phyloP scores from a whole-genome alignment of 306 rosid genomes.

The Potentilla sterilis region DNA sequence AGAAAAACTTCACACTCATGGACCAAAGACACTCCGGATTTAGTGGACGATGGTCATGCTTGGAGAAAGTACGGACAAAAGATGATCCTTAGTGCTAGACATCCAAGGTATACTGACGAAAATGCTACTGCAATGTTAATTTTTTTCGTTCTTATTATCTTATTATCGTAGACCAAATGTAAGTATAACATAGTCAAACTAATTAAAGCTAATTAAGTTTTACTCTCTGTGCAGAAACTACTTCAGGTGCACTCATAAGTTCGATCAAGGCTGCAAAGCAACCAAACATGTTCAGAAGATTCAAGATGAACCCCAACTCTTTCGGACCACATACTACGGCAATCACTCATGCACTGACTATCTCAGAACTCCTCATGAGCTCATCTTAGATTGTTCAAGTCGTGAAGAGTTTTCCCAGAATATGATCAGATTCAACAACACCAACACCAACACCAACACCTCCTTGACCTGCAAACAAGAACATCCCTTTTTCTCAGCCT shows the following conservation, averaged over 20 bases:
- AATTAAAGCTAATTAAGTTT: background rate
- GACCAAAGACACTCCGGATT: conserved; percentile 38
- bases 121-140: background rate
- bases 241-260: conserved; percentile 73
- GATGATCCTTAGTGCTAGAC: conserved; percentile 31
- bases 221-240: conserved; percentile 46
- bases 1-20: conserved; percentile 44
- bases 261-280: conserved; percentile 64
- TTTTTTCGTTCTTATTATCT: background rate
- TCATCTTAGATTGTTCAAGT: conserved; percentile 38
- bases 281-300: conserved; percentile 69
- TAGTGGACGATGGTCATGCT: conserved; percentile 52
- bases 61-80: conserved; percentile 91
- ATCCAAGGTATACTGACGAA: conserved; percentile 41
- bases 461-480: background rate
- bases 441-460: background rate
- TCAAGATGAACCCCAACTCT: conserved; percentile 45
- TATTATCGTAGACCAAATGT: background rate
- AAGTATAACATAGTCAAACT: background rate
- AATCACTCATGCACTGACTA: conserved; percentile 51
- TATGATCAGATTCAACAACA: conserved; percentile 41
- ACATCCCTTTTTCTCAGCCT: conserved; percentile 25
- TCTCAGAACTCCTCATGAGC: conserved; percentile 31
- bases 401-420: conserved; percentile 26
- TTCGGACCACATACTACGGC: conserved; percentile 50